phyloP scores from a whole-genome alignment of 2,329 filamentous ascomycete species.

The Aspergillus hiratsukae region DNA sequence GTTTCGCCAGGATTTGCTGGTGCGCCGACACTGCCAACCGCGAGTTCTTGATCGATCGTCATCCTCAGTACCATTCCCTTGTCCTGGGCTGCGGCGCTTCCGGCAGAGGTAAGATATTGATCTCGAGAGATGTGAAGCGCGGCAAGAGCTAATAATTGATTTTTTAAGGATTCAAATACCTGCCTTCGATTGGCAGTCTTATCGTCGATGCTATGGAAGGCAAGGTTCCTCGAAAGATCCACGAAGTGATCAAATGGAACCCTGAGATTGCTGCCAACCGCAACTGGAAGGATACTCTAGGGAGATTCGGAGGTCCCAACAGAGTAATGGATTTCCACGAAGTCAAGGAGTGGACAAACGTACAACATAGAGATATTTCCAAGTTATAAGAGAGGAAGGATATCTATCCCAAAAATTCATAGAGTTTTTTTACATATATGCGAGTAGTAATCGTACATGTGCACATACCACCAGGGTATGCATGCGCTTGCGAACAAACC shows the following conservation, averaged over 20 bases:
- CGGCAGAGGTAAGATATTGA: constrained; percentile 25
- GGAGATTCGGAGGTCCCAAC: constrained; percentile 44
- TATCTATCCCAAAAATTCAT: background rate
- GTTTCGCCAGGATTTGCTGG: constrained; percentile 53
- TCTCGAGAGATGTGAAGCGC: background rate
- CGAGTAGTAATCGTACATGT: background rate
- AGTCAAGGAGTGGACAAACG: constrained; percentile 40
- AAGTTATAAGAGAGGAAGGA: constrained; percentile 8
- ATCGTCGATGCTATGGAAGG: constrained; percentile 47
- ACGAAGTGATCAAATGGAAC: constrained; percentile 46
- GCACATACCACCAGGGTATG: background rate
- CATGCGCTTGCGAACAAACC: background rate
- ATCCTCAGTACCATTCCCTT: constrained; percentile 43
- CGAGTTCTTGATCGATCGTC: constrained; percentile 49
- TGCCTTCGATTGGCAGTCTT: constrained; percentile 47
- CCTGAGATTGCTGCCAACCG: constrained; percentile 46
- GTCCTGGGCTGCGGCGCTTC: constrained; percentile 48
- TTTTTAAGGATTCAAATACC: constrained; percentile 48
- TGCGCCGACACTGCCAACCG: constrained; percentile 54
- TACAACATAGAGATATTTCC: constrained; percentile 12
- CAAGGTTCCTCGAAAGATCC: constrained; percentile 38
- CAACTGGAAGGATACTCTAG: constrained; percentile 46
- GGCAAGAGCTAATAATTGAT: background rate
- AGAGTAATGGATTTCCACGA: constrained; percentile 46
- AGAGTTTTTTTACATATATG: background rate